A percentile compares a stretch with the other conserved stretches of the same genome.
Conservation (phyloP, 1,284 basidiomycete genomes). For the Vanrija pseudolonga region DNA sequence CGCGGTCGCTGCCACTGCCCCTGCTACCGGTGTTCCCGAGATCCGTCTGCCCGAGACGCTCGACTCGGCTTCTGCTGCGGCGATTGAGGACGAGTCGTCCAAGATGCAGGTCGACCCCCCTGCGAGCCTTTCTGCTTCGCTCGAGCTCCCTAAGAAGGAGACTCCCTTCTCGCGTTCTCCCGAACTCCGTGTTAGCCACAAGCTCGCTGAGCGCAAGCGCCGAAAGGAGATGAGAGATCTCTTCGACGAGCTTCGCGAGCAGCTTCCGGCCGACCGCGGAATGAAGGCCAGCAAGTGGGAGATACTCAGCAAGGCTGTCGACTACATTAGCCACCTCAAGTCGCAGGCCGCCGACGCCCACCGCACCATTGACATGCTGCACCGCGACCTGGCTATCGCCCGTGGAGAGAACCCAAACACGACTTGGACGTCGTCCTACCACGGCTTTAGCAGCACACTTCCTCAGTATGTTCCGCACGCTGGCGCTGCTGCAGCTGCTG, state of each 20-base stretch:
- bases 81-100: neutral
- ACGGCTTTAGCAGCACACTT: constrained; percentile 12
- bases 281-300: constrained; percentile 80
- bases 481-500: constrained; percentile 1
- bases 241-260: constrained; percentile 88
- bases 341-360: constrained; percentile 11
- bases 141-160: constrained; percentile 41
- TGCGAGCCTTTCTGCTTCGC: constrained; percentile 7
- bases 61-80: neutral
- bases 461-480: constrained; percentile 14
- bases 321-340: constrained; percentile 23
- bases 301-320: constrained; percentile 22
- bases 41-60: constrained; percentile 15
- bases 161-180: constrained; percentile 91
- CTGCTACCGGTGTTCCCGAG: neutral
- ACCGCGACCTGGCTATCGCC: constrained; percentile 11
- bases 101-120: neutral
- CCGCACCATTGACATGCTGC: constrained; percentile 14
- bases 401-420: constrained; percentile 9
- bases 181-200: constrained; percentile 87
- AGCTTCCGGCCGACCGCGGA: constrained; percentile 81
- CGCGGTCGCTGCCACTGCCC: constrained; percentile 2
- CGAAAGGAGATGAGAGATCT: constrained; percentile 97
- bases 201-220: constrained; percentile 87
- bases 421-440: constrained; percentile 15